These are phyloP conservation scores for Solanum aculeatissimum DNA, from an alignment of 305 asterid species.

Conservation along the genomic window DNA sequence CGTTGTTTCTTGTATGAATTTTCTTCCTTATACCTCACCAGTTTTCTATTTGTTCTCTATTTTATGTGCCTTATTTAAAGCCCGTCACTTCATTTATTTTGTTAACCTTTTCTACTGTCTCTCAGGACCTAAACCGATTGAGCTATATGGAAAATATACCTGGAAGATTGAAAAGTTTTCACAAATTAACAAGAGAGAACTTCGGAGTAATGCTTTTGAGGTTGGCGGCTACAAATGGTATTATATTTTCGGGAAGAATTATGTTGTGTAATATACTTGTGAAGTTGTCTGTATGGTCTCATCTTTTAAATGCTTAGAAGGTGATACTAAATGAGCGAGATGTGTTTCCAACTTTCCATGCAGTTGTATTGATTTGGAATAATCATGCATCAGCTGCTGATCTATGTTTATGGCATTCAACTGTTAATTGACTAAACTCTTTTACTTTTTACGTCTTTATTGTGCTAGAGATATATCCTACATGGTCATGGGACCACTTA, in stretches of 20 bases:
- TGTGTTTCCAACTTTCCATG: neutral
- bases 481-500: neutral
- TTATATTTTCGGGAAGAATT: neutral
- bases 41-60: neutral
- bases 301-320: neutral
- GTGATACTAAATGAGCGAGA: neutral
- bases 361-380: neutral
- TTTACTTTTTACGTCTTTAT: neutral
- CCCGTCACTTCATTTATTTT: neutral
- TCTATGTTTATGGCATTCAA: neutral
- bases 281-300: neutral
- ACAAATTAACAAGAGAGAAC: conserved; percentile 85
- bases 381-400: neutral
- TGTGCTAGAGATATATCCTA: neutral
- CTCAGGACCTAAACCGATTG: conserved; percentile 77
- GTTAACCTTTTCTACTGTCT: conserved; percentile 1
- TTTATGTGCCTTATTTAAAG: neutral
- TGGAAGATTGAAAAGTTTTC: conserved; percentile 93
- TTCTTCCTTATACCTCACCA: neutral
- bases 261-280: neutral
- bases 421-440: neutral
- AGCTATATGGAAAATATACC: conserved; percentile 68
- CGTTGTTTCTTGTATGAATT: neutral
- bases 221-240: conserved; percentile 96
- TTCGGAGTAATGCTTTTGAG: conserved; percentile 77